Conservation (phyloP, 495 filamentous ascomycete species). For the Aspergillus cavernicola region DNA sequence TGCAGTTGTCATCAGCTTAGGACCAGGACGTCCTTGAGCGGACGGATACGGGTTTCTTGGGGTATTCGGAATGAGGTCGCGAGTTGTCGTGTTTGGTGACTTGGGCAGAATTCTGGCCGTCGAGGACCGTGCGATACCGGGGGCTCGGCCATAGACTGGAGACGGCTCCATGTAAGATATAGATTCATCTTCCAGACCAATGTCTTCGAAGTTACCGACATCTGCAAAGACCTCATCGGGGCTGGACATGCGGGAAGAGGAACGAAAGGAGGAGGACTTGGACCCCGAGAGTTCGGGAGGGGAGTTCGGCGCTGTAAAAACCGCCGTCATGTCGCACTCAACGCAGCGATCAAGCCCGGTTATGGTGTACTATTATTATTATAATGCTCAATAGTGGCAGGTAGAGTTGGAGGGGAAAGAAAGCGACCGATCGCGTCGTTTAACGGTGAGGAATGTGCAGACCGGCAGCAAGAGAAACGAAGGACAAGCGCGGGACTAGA, state of each 20-base stretch:
- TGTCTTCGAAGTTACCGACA: slow-evolving; percentile 86
- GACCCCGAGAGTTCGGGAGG: slow-evolving; percentile 81
- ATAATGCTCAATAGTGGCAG: neutral
- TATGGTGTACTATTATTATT: neutral
- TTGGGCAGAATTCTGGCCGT: slow-evolving; percentile 32
- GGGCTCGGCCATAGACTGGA: slow-evolving; percentile 25
- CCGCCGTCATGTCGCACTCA: slow-evolving; percentile 53
- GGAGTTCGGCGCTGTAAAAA: slow-evolving; percentile 61
- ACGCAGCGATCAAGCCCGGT: neutral
- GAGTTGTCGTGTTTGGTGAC: slow-evolving; percentile 33
- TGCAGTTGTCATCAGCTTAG: slow-evolving; percentile 21
- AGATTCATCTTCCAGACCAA: slow-evolving; percentile 73
- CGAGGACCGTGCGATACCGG: slow-evolving; percentile 30
- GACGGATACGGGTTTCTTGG: slow-evolving; percentile 41
- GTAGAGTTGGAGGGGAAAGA: neutral
- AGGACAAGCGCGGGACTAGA: slow-evolving; percentile 12
- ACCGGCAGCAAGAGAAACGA: slow-evolving; percentile 14
- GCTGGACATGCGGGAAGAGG: slow-evolving; percentile 64
- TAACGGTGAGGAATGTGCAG: slow-evolving; percentile 6
- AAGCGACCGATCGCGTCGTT: slow-evolving; percentile 14
- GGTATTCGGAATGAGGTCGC: slow-evolving; percentile 41
- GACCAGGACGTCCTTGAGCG: slow-evolving; percentile 22
- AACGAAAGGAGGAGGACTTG: slow-evolving; percentile 85
- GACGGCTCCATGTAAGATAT: slow-evolving; percentile 27
- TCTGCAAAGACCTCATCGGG: slow-evolving; percentile 63